phyloP scores from a whole-genome alignment of 768 basidiomycete genomes.

The Baorangia bicolor region DNA sequence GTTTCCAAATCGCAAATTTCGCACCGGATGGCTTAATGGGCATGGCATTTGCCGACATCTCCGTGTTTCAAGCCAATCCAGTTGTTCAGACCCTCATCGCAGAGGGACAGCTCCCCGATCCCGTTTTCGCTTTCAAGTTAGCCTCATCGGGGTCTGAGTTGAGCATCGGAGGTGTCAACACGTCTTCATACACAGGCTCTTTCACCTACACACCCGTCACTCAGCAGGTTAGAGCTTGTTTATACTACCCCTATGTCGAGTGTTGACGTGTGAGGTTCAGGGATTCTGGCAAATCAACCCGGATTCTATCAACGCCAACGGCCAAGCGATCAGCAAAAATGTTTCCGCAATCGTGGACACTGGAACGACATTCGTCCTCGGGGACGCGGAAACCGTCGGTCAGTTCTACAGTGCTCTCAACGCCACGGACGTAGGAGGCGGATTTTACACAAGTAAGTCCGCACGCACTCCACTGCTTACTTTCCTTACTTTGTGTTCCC shows the following conservation, averaged over 20 bases:
- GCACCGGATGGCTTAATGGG: constrained; percentile 38
- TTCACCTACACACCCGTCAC: constrained; percentile 39
- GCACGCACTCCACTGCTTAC: not conserved
- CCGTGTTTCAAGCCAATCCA: constrained; percentile 34
- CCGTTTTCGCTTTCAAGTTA: constrained; percentile 41
- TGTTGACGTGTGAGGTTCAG: constrained; percentile 10
- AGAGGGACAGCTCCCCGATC: constrained; percentile 33
- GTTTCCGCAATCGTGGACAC: constrained; percentile 46
- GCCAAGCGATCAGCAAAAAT: not conserved
- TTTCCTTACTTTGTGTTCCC: not conserved
- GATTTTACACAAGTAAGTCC: constrained; percentile 36
- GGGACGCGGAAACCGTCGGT: constrained; percentile 36
- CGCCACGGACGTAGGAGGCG: constrained; percentile 30
- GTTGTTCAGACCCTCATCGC: constrained; percentile 44
- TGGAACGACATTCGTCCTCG: constrained; percentile 45
- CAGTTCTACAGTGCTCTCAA: constrained; percentile 33
- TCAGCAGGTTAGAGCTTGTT: constrained; percentile 22
- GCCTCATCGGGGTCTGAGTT: constrained; percentile 37
- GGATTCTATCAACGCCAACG: constrained; percentile 26
- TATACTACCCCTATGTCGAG: not conserved
- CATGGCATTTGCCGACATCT: constrained; percentile 43
- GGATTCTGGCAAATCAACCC: constrained; percentile 23
- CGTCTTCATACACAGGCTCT: constrained; percentile 36
- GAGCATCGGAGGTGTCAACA: constrained; percentile 42
- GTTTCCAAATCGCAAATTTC: constrained; percentile 12